phyloP scores from a whole-genome alignment of 805 yeast genomes.

The Saccharomycopsis guyanensis region DNA sequence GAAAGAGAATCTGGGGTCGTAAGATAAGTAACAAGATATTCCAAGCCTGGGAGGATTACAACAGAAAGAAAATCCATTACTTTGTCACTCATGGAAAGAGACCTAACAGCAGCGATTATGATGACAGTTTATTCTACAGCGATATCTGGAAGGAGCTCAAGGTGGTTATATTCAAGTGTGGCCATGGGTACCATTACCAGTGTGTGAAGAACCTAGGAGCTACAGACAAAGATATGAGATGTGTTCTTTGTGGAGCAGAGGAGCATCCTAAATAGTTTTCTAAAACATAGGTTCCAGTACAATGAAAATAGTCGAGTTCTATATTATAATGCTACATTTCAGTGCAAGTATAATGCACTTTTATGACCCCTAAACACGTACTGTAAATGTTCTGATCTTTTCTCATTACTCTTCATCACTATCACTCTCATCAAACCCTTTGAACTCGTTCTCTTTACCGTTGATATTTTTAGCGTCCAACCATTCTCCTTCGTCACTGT shows the following conservation, averaged over 20 bases:
- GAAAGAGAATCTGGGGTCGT: constrained; percentile 64
- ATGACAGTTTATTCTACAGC: constrained; percentile 13
- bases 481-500: constrained; percentile 31
- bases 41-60: constrained; percentile 48
- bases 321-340: too few species aligned
- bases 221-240: constrained; percentile 24
- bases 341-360: too few species aligned
- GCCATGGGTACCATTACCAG: constrained; percentile 54
- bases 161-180: constrained; percentile 52
- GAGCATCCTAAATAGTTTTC: too few species aligned
- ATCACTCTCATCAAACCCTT: constrained; percentile 6
- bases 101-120: constrained; percentile 14
- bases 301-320: too few species aligned
- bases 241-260: constrained; percentile 33
- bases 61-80: constrained; percentile 25
- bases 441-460: constrained; percentile 18
- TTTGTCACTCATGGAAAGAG: constrained; percentile 8
- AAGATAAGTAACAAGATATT: constrained; percentile 43
- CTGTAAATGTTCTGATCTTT: too few species aligned
- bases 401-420: constrained; percentile 2
- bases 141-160: constrained; percentile 22
- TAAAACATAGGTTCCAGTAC: too few species aligned
- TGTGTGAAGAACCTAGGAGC: constrained; percentile 47
- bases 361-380: too few species aligned
- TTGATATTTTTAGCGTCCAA: constrained; percentile 24